Conservation (phyloP, 768 basidiomycete genomes). For the Serendipita sp. region DNA sequence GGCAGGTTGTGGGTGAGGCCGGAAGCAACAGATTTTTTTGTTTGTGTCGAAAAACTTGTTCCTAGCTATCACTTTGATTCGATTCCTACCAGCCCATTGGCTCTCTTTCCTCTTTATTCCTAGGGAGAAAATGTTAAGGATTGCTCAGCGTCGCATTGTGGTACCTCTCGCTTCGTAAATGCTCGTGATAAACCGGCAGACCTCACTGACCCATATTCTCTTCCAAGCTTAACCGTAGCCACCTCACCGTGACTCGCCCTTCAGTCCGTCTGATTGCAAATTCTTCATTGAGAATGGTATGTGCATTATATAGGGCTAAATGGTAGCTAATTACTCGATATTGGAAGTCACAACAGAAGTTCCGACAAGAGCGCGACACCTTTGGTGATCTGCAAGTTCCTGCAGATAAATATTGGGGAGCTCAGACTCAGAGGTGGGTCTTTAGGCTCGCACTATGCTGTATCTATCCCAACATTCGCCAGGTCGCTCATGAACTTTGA, state of each 20-base stretch:
- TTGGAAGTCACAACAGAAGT: conserved; percentile 16
- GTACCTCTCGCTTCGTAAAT: not conserved
- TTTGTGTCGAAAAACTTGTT: not conserved
- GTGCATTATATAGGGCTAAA: not conserved
- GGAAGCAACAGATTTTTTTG: not conserved
- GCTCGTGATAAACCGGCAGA: not conserved
- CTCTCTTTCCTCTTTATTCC: not conserved
- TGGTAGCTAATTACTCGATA: not conserved
- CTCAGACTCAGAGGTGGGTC: conserved; percentile 80
- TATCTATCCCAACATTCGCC: not conserved
- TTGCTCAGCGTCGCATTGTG: not conserved
- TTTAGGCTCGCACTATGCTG: conserved; percentile 9
- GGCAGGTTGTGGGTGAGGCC: not conserved
- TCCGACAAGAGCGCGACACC: conserved; percentile 78
- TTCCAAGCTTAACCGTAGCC: not conserved
- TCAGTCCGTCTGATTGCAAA: not conserved
- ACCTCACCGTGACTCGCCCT: not conserved
- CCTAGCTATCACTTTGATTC: no score
- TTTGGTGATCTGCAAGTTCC: conserved; percentile 91
- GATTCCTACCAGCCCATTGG: no score
- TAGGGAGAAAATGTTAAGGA: not conserved
- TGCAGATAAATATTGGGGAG: conserved; percentile 86
- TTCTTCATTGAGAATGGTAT: not conserved
- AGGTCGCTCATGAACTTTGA: conserved; percentile 96
- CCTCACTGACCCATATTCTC: no score